phyloP scores from a whole-genome alignment of 139 green algal genomes.

The Chlorella sorokiniana region DNA sequence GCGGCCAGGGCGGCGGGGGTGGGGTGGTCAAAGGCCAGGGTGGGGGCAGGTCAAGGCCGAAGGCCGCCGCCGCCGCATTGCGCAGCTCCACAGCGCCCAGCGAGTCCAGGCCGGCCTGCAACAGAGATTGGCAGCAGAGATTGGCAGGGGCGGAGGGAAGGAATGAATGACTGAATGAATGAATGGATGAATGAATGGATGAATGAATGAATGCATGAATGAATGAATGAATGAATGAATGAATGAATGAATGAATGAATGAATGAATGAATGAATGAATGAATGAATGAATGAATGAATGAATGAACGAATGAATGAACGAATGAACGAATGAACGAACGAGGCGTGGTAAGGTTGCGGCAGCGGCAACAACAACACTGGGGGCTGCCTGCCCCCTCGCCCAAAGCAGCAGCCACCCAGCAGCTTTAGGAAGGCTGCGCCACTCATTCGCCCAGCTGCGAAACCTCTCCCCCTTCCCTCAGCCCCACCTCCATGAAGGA shows the following conservation, averaged over 20 bases:
- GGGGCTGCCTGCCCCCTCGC: no score
- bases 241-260: no score
- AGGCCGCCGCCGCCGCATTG: constrained; percentile 25
- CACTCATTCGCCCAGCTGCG: no score
- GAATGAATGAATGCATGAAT: not conserved
- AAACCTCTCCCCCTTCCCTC: not conserved
- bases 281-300: no score
- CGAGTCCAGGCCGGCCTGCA: constrained; percentile 72
- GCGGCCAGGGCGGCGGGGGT: constrained; percentile 44
- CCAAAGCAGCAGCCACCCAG: not conserved
- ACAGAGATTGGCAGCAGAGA: no score
- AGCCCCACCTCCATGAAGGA: constrained; percentile 62
- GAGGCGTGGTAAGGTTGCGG: no score
- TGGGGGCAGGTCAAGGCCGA: constrained; percentile 46
- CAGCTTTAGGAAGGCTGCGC: no score
- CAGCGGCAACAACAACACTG: no score
- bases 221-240: no score
- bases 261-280: no score
- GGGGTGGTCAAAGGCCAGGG: constrained; percentile 66
- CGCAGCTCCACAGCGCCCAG: constrained; percentile 56
- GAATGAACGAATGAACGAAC: no score
- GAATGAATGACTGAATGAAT: not conserved
- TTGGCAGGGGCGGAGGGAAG: not conserved
- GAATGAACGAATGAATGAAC: no score
- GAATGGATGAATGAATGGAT: not conserved